Base-by-base conservation (phyloP, 2,329 filamentous ascomycete genomes). In the Penicillium sp. region DNA sequence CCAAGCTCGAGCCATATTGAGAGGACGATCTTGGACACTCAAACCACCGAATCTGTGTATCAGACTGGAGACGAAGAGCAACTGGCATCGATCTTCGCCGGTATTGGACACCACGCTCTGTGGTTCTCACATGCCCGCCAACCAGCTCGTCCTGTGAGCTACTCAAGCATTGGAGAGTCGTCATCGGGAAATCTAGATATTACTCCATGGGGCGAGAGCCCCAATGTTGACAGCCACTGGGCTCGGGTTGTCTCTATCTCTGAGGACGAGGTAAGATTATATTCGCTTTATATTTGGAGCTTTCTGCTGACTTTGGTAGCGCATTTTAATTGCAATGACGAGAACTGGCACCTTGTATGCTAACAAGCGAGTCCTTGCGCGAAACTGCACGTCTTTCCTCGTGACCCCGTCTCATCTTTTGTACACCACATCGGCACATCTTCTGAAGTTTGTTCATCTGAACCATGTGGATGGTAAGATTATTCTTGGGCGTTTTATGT, bases 381-480 rank as follows among this genome's bases (percentile, higher is more conserved):
- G 90, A 72, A 96, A 94, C 66, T 96, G 92, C 74, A 97, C 93
- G 0, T 99, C 94, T 0, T 97, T 96, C 66, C 72, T 92, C 6
- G 77, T 92, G 27, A 96, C 93, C 0, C 81, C 87, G 0, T 85
- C 86, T 21, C 93, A 97, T 77, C 80, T 99, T 15, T 86, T 97
- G 57, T 92, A 93, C 69, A 99, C 94, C 0, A 99, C 94, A 0
- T 92, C 88, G 58, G 92, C 92, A 62, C 92, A 97, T 72, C 81
- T 97, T 4, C 81, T 99, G 61, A 99, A 99, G 74, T 97, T 97
- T 73, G 87, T 97, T 15, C 93, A 99, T 72, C 77, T 97, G 48
- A 82, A 84, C 4, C 76, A 79, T 27, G 79, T 83, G 16, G 81
- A 91, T 63, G 85, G 89, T 90, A 79, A 62, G 78, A 51, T 40